Percentiles rank a stretch among this genome's conserved stretches.
phyloP scores from a whole-genome alignment of 2,329 filamentous ascomycete genomes.

The Allantophomopsis lycopodina region DNA sequence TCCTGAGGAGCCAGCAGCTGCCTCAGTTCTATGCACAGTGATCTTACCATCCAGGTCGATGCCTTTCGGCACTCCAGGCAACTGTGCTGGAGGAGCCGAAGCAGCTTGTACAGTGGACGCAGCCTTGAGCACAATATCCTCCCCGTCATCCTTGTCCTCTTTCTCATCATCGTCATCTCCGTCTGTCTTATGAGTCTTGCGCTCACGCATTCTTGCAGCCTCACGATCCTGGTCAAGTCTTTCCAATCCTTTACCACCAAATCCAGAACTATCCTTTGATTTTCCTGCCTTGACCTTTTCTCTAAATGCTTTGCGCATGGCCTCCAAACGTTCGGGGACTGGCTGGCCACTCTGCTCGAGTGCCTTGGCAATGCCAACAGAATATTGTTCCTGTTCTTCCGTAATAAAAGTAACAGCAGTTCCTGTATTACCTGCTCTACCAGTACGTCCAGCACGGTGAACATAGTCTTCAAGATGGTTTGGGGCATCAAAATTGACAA shows the following conservation, averaged over 20 bases:
- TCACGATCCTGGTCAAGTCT: conserved; percentile 84
- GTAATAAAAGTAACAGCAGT: conserved; percentile 92
- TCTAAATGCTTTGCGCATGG: conserved; percentile 60
- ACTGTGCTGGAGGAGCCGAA: conserved; percentile 21
- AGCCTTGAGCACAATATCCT: conserved; percentile 57
- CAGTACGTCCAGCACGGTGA: conserved; percentile 84
- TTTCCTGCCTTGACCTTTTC: conserved; percentile 90
- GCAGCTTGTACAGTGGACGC: conserved; percentile 51
- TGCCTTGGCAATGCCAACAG: conserved; percentile 81
- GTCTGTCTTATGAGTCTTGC: conserved; percentile 80
- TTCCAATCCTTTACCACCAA: conserved; percentile 90
- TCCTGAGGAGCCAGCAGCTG: conserved; percentile 26
- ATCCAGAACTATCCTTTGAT: conserved; percentile 79
- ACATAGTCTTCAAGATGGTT: conserved; percentile 96
- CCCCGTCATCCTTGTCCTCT: conserved; percentile 54
- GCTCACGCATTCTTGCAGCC: conserved; percentile 71
- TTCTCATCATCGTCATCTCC: conserved; percentile 71
- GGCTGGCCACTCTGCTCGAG: conserved; percentile 72
- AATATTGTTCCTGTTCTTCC: conserved; percentile 81
- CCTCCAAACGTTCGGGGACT: conserved; percentile 55
- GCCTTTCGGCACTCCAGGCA: conserved; percentile 33
- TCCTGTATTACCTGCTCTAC: conserved; percentile 85
- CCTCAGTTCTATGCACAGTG: conserved; percentile 58
- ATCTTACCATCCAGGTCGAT: conserved; percentile 56
- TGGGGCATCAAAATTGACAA: conserved; percentile 89